These are phyloP conservation scores for Lomentospora prolificans DNA, from an alignment of 2,329 filamentous ascomycete species.

Conservation along the genomic window DNA sequence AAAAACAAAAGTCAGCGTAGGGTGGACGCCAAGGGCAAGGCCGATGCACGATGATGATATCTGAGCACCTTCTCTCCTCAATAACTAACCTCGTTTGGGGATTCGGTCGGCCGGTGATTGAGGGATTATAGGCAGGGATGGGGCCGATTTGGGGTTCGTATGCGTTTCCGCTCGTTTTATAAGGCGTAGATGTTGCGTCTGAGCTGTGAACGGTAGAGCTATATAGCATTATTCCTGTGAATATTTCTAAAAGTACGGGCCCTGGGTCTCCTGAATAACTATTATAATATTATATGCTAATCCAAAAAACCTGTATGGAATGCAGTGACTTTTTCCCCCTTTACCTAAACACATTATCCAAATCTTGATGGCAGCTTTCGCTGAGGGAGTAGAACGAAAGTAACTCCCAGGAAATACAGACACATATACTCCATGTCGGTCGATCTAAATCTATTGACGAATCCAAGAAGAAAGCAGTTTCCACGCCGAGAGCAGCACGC, in stretches of 20 bases:
- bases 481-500: no score
- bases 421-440: no score
- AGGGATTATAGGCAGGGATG: no score
- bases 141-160: no score
- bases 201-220: not conserved
- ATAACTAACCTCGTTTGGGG: no score
- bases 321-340: not conserved
- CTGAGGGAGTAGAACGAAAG: not conserved
- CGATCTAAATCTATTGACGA: not conserved
- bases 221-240: not conserved
- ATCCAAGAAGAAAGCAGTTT: not conserved
- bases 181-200: no score
- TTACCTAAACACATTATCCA: not conserved
- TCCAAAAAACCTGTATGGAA: not conserved
- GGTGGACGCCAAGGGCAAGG: not conserved
- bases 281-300: constrained; percentile 10
- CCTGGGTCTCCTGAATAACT: constrained; percentile 5
- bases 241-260: not conserved
- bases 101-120: no score
- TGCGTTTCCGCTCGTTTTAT: no score
- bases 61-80: no score
- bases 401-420: not conserved
- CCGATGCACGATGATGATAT: not conserved
- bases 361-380: not conserved
- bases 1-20: not conserved